Percentiles rank a stretch among this genome's conserved stretches.
Evolutionary conservation across 78 protist genomes (phyloP).

Genomic region (Planoprotostelium fungivorum): DNA sequence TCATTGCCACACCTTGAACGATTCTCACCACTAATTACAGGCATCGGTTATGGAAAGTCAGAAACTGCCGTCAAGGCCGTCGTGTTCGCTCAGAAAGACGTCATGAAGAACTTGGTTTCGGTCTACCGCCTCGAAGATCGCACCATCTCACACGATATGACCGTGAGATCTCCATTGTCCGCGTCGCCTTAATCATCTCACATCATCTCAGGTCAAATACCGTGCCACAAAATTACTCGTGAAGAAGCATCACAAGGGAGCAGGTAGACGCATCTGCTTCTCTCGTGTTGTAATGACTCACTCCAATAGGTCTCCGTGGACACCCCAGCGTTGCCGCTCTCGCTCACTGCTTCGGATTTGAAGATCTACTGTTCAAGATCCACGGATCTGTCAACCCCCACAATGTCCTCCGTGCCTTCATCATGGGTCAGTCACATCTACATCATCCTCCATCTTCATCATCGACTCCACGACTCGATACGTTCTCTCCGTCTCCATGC

Average conservation of each 20-base stretch:
- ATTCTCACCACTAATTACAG: not conserved
- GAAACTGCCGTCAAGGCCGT: conserved; percentile 20
- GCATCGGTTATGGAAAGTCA: conserved; percentile 56
- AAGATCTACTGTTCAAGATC: not conserved
- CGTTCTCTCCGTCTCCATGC: too few species aligned
- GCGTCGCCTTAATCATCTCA: not conserved
- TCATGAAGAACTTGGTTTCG: conserved; percentile 26
- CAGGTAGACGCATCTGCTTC: not conserved
- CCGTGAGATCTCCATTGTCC: not conserved
- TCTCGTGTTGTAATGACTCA: not conserved
- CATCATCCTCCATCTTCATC: too few species aligned
- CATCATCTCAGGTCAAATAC: not conserved
- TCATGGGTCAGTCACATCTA: too few species aligned
- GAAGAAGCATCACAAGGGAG: not conserved
- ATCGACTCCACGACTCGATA: too few species aligned
- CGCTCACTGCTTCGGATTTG: not conserved
- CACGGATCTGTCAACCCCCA: not conserved
- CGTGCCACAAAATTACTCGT: not conserved
- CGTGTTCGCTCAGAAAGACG: conserved; percentile 18
- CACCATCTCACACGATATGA: not conserved
- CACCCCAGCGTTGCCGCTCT: not conserved
- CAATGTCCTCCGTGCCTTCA: not conserved
- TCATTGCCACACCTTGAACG: not conserved
- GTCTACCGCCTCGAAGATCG: conserved; percentile 4
- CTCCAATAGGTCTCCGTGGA: not conserved